Percentiles rank a stretch among this genome's conserved stretches.
Conservation (phyloP, 73 alveolate genomes). For the Paramecium sonneborni region DNA sequence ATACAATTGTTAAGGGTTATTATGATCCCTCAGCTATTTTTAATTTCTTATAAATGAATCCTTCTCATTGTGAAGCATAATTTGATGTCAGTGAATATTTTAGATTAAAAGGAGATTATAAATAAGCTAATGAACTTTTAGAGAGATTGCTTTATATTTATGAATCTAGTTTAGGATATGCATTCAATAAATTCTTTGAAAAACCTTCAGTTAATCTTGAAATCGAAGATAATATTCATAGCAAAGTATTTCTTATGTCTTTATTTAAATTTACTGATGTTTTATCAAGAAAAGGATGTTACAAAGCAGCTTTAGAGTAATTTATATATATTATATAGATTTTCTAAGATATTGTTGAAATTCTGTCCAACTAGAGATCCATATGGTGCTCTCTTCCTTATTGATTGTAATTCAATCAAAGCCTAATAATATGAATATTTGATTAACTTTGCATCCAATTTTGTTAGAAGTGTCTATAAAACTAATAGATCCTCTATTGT, state of each 20-base stretch:
- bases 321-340: neutral
- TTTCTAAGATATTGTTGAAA: conserved; percentile 1
- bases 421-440: neutral
- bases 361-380: conserved; percentile 48
- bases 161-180: conserved; percentile 21
- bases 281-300: neutral
- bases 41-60: conserved; percentile 21
- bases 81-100: conserved; percentile 36
- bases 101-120: conserved; percentile 36
- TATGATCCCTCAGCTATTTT: conserved; percentile 43
- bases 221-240: neutral
- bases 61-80: conserved; percentile 9
- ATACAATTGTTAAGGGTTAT: neutral
- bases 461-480: neutral
- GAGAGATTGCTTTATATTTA: conserved; percentile 1
- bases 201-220: neutral
- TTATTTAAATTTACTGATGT: neutral
- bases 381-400: neutral
- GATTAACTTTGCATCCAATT: neutral
- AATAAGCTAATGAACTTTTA: neutral
- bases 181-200: conserved; percentile 19
- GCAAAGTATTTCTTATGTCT: conserved; percentile 20
- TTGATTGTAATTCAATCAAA: neutral
- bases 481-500: neutral
- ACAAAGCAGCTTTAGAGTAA: conserved; percentile 50